Base-by-base conservation (phyloP, 768 basidiomycete species). In the Lactarius trivialis region DNA sequence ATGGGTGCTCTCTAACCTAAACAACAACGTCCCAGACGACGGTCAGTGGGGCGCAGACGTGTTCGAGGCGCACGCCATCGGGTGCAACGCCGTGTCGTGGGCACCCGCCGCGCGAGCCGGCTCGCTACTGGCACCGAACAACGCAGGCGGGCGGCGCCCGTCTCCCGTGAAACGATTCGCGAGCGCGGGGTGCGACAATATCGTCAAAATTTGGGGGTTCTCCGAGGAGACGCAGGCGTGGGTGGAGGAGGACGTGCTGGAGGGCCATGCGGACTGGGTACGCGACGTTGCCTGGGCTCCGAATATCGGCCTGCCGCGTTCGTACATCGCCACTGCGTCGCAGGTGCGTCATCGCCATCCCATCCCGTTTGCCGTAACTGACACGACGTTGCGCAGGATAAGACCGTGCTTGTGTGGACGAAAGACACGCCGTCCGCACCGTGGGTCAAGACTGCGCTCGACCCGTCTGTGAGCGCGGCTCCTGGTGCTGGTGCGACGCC, bases 211-310 rank as follows among this genome's bases (percentile, higher is more conserved):
- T 67, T 98, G 96, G 96, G 86, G 82, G 1, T 97, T 86, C 77
- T 84, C 86, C 64, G 91, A 95, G 57, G 88, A 91, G 56, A 81
- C 85, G 9, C 89, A 94, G 73, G 84, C 89, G 8, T 98, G 95
- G 93, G 80, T 82, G 15, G 91, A 93, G 68, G 95, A 94, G 72
- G 94, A 96, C 69, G 84, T 81, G 0, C 82, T 99, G 26, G 90
- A 92, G 55, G 94, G 93, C 0, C 96, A 99, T 73, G 83, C 88
- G 0, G 96, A 99, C 73, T 99, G 96, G 96, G 95, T 99, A 24
- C 82, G 96, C 52, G 96, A 98, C 72, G 95, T 98, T n/a, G 92
- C 96, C 0, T 98, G 95, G 94, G 95, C 95, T 1, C 96, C 97
- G 0, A 97, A 93, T 68, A 95, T 98, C 65, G 97, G 97, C 0